Evolutionary conservation across 768 basidiomycete species (phyloP).

Genomic region (Gautieria morchelliformis): DNA sequence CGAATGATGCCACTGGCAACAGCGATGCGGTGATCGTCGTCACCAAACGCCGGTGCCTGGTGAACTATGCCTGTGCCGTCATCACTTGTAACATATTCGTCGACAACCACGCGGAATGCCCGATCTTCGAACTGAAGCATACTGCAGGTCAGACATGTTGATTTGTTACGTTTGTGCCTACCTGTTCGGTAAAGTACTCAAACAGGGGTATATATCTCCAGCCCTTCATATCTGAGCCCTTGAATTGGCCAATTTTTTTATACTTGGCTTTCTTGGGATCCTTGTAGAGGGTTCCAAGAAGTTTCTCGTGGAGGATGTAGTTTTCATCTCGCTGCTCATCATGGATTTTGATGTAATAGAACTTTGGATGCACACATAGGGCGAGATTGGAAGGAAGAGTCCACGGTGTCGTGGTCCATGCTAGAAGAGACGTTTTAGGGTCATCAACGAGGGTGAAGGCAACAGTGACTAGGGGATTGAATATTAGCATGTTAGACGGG

Average conservation of each 20-base stretch:
- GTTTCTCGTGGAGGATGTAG: conserved; percentile 84
- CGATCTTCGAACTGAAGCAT: conserved; percentile 69
- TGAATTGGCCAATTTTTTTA: conserved; percentile 82
- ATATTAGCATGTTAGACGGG: neutral
- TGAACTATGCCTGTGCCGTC: conserved; percentile 98
- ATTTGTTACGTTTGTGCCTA: conserved; percentile 22
- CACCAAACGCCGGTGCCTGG: conserved; percentile 96
- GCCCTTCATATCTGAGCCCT: conserved; percentile 88
- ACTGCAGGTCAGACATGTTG: neutral
- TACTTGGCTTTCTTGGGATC: conserved; percentile 95
- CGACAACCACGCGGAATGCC: conserved; percentile 82
- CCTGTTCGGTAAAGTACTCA: conserved; percentile 94
- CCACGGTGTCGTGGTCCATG: conserved; percentile 99
- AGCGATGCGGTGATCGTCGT: conserved; percentile 94
- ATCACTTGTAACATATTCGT: conserved; percentile 87
- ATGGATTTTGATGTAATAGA: conserved; percentile 93
- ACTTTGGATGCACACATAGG: conserved; percentile 93
- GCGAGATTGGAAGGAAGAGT: conserved; percentile 93
- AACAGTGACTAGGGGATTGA: conserved; percentile 57
- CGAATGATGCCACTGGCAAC: conserved; percentile 75
- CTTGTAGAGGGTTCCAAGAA: conserved; percentile 86
- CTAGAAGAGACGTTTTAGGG: conserved; percentile 77
- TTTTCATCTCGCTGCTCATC: conserved; percentile 80
- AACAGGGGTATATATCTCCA: conserved; percentile 95
- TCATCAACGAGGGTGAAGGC: conserved; percentile 92